Evolutionary conservation across 352 stramenopile species (phyloP).

Genomic region (Phytophthora cryptogea): DNA sequence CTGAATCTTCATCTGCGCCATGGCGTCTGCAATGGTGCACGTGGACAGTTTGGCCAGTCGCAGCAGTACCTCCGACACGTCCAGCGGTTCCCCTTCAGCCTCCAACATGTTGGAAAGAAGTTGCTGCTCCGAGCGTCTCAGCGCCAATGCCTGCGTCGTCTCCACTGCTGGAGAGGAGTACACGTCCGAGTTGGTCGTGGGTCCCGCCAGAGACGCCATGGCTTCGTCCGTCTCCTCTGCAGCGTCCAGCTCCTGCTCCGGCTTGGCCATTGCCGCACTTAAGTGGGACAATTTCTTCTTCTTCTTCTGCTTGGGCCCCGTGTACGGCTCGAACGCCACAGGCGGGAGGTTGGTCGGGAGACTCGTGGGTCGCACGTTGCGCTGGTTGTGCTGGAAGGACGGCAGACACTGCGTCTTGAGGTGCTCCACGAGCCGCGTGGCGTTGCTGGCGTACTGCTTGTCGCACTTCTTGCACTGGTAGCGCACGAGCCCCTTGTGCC

Average conservation of each 20-base stretch:
- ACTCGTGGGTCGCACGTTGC: constrained; percentile 7
- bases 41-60: constrained; percentile 79
- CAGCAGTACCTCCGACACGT: constrained; percentile 46
- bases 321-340: not conserved
- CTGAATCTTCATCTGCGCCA: constrained; percentile 79
- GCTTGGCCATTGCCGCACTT: not conserved
- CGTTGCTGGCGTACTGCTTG: constrained; percentile 88
- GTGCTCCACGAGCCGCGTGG: constrained; percentile 80
- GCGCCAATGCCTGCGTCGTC: constrained; percentile 24
- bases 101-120: constrained; percentile 72
- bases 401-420: constrained; percentile 74
- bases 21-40: constrained; percentile 79
- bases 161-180: constrained; percentile 12
- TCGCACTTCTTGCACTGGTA: constrained; percentile 90
- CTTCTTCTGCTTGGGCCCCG: constrained; percentile 8
- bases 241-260: not conserved
- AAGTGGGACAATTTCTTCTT: not conserved
- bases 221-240: constrained; percentile 13
- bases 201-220: constrained; percentile 32
- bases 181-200: constrained; percentile 18
- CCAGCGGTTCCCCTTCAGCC: constrained; percentile 35
- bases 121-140: constrained; percentile 60
- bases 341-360: not conserved
- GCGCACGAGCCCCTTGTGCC: constrained; percentile 75
- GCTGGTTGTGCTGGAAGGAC: constrained; percentile 85